Evolutionary conservation across 2,329 filamentous ascomycete genomes (phyloP).

Genomic region (Aureobasidium sp.): DNA sequence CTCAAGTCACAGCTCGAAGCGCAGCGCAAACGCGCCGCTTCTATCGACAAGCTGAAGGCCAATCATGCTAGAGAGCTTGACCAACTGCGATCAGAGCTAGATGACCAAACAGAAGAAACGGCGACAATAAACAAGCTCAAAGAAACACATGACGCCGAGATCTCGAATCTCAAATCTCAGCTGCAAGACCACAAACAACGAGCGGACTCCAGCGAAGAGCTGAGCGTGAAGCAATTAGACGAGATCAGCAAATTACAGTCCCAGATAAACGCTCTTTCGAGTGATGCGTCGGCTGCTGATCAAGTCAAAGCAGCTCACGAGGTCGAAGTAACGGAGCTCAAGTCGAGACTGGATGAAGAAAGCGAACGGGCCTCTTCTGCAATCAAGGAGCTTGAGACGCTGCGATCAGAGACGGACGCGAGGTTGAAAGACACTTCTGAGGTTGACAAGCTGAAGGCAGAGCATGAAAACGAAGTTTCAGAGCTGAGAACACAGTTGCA

Average conservation of each 20-base stretch:
- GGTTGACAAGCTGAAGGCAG: slow-evolving; percentile 5
- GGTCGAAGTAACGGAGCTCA: neutral
- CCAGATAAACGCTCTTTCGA: neutral
- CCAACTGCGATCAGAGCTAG: slow-evolving; percentile 4
- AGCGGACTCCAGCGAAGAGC: neutral
- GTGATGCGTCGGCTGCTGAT: neutral
- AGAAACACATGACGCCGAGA: neutral
- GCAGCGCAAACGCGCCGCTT: slow-evolving; percentile 15
- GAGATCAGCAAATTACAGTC: neutral
- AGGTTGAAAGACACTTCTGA: neutral
- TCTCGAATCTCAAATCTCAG: neutral
- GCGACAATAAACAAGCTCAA: neutral
- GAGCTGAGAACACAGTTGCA: slow-evolving; percentile 8
- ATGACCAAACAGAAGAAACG: neutral
- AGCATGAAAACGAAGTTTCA: neutral
- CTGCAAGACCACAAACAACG: neutral
- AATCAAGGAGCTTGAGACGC: neutral
- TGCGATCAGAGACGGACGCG: neutral
- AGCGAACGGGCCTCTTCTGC: neutral
- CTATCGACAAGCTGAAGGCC: slow-evolving; percentile 11
- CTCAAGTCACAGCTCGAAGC: slow-evolving; percentile 24
- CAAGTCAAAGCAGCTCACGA: neutral
- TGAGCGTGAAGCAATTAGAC: neutral
- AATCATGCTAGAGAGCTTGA: slow-evolving; percentile 10
- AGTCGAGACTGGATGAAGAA: neutral